Evolutionary conservation across 2,329 filamentous ascomycete species (phyloP), one percentile per base, ranked within the genome.

Genomic region (Alternaria sp.): DNA sequence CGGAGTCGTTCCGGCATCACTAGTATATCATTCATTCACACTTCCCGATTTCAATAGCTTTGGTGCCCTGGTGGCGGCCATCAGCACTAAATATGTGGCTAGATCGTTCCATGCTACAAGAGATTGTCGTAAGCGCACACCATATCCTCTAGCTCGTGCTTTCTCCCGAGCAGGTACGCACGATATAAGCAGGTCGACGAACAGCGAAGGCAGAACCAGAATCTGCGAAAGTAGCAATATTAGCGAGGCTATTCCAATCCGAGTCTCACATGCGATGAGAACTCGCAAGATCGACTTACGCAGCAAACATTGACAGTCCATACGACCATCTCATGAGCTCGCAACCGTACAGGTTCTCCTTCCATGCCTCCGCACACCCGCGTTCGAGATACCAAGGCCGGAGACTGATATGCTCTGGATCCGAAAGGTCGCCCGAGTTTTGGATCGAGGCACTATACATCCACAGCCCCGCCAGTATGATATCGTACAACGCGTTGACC

Each of bases 321-420:
- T 66, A 68, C 4, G 61, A 64, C n/a, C 36, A 54, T 19, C 45
- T 69, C 7, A 57, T 47, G 3, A 54, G 51, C 6, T 49, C 23
- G 19, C 67, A 71, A 28, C 45, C 64, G 36, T 36, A 43, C 19
- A 25, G 19, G n/a, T 43, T 65, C 21, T 17, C 11, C 12, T 6
- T 8, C 43, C 56, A 50, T 13, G 57, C 65, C 19, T 61, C 61
- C 9, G 36, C 44, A 45, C 67, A 72, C 13, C 46, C 60, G 25
- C 51, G 59, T 4, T 69, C 64, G 8, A 71, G 57, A 46, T 74
- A 71, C 69, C 70, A 72, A 13, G 69, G 70, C n/a, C 54, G 60
- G 21, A 61, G 1, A 19, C 62, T 61, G 4, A 67, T 57, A 23
- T 70, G 66, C 13, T 66, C 21, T 10, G 61, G 61, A 52, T 73